phyloP scores from a whole-genome alignment of 2,329 filamentous ascomycete genomes.

The Tolypocladium tropicale region DNA sequence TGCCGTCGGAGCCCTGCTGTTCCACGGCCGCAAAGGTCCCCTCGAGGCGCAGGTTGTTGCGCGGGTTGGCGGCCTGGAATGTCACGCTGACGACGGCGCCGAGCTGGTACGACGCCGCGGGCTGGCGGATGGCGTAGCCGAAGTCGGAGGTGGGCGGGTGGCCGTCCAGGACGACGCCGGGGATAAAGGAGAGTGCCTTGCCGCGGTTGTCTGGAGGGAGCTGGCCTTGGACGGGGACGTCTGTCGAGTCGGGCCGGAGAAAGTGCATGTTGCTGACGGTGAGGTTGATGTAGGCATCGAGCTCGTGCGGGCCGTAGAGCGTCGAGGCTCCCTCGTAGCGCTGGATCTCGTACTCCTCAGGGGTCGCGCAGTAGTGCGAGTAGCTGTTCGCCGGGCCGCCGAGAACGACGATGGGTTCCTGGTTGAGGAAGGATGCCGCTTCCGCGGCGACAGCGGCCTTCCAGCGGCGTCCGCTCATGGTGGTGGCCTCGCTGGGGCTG shows the following conservation, averaged over 20 bases:
- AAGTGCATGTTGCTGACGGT: constrained; percentile 51
- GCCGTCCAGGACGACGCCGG: constrained; percentile 65
- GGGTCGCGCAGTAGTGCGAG: constrained; percentile 69
- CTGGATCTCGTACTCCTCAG: constrained; percentile 74
- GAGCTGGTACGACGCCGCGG: constrained; percentile 40
- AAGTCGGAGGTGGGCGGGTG: constrained; percentile 56
- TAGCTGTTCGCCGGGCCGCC: constrained; percentile 89
- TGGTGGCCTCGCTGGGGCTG: constrained; percentile 78
- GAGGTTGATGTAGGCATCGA: constrained; percentile 80
- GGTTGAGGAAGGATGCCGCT: constrained; percentile 36
- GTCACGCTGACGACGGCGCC: constrained; percentile 54
- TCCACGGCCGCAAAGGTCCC: constrained; percentile 72
- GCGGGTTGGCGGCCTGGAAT: constrained; percentile 81
- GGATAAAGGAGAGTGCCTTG: constrained; percentile 69
- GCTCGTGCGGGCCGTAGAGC: constrained; percentile 71
- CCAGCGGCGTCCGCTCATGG: constrained; percentile 88
- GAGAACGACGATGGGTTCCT: constrained; percentile 64
- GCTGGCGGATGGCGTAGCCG: constrained; percentile 53
- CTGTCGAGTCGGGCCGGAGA: constrained; percentile 24
- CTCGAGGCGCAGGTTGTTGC: constrained; percentile 76
- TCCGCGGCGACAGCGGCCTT: constrained; percentile 52
- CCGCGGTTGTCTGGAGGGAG: constrained; percentile 70
- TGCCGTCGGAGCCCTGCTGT: constrained; percentile 30
- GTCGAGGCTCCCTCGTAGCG: constrained; percentile 94
- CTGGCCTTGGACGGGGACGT: constrained; percentile 40